Evolutionary conservation across 192 early-diverging fungal species (phyloP), one percentile per base, ranked within the genome.

Genomic region (Podila epicladia): DNA sequence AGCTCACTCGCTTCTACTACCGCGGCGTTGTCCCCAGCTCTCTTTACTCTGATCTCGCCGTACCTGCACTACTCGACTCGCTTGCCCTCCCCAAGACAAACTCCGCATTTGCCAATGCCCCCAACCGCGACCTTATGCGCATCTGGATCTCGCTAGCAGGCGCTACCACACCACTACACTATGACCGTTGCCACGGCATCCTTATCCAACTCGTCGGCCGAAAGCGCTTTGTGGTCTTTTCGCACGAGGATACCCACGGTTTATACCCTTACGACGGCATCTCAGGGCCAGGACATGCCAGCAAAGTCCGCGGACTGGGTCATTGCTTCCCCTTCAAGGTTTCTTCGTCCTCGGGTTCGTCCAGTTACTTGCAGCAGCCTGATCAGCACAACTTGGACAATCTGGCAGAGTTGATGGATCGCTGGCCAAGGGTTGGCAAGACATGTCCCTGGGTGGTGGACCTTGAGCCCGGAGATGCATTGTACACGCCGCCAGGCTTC

Each of bases 401-500:
- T 20, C 20, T 63, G 61, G 55, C 50, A 19, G 66, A 73, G 26
- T 22, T 84, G 31, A 29, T 85, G n/a, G 37, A 73, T 6, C 57
- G 77, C 13, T 89, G 76, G 75, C 84, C 84, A 13, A 85, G 84
- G 59, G 48, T 89, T 2, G 61, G 48, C 24, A 64, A 71, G 15
- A 69, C 85, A 1, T 67, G 66, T 9, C 84, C 85, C 12, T 87
- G 71, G 67, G 68, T 83, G 4, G 63, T 87, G 5, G 80, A 82
- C 64, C 51, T 89, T 50, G 82, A 76, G 24, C 85, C 87, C 0
- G 87, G 87, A 4, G 87, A 89, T 82, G 71, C 75, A 3, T n/a
- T 89, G 45, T 89, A 89, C 63, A 89, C 87, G 4, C 87, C 87
- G 24, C 85, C 84, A 13, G 87, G 87, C 5, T 89, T 80, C 63